These are phyloP conservation scores for Mycotypha africana DNA, from an alignment of 371 early-diverging fungal species.

Conservation along the genomic window DNA sequence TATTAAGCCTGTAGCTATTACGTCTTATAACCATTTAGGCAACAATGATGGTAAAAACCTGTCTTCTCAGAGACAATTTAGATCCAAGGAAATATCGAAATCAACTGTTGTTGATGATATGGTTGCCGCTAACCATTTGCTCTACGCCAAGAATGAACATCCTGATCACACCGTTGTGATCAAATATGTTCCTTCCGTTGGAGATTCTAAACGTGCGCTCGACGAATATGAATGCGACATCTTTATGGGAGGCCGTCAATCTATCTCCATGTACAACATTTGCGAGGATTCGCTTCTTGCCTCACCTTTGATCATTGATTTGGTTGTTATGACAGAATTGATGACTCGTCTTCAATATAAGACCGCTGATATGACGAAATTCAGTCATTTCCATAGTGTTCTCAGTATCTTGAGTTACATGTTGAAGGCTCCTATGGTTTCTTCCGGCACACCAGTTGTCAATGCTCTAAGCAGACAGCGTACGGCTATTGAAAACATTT, in stretches of 20 bases:
- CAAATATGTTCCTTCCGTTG: constrained; percentile 96
- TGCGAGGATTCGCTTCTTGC: constrained; percentile 98
- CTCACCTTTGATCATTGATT: constrained; percentile 93
- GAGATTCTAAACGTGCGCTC: constrained; percentile 95
- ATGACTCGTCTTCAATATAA: constrained; percentile 92
- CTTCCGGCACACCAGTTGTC: constrained; percentile 89
- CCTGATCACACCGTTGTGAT: constrained; percentile 97
- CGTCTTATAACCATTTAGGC: constrained; percentile 97
- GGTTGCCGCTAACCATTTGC: constrained; percentile 88
- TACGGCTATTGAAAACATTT: constrained; percentile 91
- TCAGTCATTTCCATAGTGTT: constrained; percentile 87
- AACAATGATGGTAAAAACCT: constrained; percentile 99
- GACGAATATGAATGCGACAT: constrained; percentile 97
- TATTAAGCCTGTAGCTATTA: constrained; percentile 95
- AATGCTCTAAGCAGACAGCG: constrained; percentile 94
- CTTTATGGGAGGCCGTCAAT: constrained; percentile 96
- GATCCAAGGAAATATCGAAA: constrained; percentile 97
- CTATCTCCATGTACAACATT: constrained; percentile 94
- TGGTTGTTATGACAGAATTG: constrained; percentile 90
- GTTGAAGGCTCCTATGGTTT: constrained; percentile 92
- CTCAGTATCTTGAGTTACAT: constrained; percentile 85
- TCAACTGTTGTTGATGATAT: constrained; percentile 97
- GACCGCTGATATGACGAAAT: constrained; percentile 61
- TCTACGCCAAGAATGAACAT: constrained; percentile 86
- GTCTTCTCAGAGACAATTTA: constrained; percentile 94